Base-by-base conservation (phyloP, 2,329 filamentous ascomycete species). In the Fusarium sp. region DNA sequence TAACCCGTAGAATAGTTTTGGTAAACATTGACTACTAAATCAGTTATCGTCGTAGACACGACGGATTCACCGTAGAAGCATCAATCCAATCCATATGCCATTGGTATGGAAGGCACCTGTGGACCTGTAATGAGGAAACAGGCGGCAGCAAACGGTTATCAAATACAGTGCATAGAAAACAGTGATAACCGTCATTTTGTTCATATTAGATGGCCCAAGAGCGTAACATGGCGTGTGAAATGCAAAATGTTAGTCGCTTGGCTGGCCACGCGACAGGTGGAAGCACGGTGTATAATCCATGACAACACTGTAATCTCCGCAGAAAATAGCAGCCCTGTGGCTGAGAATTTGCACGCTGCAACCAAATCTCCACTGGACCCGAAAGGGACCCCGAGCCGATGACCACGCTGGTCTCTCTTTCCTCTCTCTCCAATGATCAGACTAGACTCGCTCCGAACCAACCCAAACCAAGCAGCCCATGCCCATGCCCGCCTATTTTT, bases 401-500 rank as follows among this genome's bases (percentile, higher is more conserved):
- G 54, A 58, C 65, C 65, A 69, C 53, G 54, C 65, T 65, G 42
- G 44, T 61, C 53, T 58, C 60, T 69, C 60, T 54, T 12, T 12
- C 44, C 27, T 25, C 25, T 29, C 25, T 47, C 25, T 47, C 25
- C 45, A 47, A 47, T 47, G 45, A 47, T 25, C 27, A 46, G 41
- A 44, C 22, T 22, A 25, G 34, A 37, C 34, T 37, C 34, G 34
- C 34, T 37, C 25, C 16, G 24, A 25, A 27, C 27, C 41, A 64
- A 69, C 64, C 41, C 22, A 34, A 34, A 41, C 16, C 57, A 44
- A 62, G 37, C 67, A 69, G 70, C 67, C 57, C 42, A 62, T 47
- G 52, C 57, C 69, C 71, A 74, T 72, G 73, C 72, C 72, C 67
- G 67, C 67, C 65, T 69, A 74, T 72, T 74, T 74, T 71, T 67